Conservation (phyloP, 768 basidiomycete genomes). For the Kwoniella sp. region DNA sequence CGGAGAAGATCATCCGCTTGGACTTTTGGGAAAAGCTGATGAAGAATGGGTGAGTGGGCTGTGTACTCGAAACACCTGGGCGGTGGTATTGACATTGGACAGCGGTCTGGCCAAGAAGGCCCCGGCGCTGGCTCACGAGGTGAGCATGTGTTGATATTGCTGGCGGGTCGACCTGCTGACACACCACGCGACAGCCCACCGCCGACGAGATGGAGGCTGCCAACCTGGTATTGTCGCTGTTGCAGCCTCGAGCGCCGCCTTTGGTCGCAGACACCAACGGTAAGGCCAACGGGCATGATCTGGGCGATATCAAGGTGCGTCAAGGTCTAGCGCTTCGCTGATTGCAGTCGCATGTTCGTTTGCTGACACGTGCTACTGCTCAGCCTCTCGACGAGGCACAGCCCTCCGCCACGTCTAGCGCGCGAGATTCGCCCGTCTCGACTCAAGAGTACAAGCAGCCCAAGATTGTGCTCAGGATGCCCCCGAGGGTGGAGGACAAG, state of each 20-base stretch:
- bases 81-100: too few relatives aligned
- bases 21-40: conserved; percentile 85
- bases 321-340: too few relatives aligned
- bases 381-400: background rate
- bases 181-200: too few relatives aligned
- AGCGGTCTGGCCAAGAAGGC: too few relatives aligned
- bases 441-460: too few relatives aligned
- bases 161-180: background rate
- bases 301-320: background rate
- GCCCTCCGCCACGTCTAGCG: too few relatives aligned
- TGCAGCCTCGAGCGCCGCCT: background rate
- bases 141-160: background rate
- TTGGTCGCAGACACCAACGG: too few relatives aligned
- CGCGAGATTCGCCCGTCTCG: too few relatives aligned
- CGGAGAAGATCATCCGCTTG: conserved; percentile 81
- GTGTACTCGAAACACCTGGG: too few relatives aligned
- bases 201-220: conserved; percentile 33
- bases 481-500: background rate
- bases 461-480: conserved; percentile 16
- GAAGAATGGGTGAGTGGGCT: conserved; percentile 12
- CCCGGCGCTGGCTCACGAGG: background rate
- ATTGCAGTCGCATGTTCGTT: background rate
- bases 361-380: background rate
- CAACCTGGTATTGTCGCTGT: conserved; percentile 23
- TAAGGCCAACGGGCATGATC: background rate